Percentiles rank a stretch among this genome's conserved stretches.
Evolutionary conservation across 495 filamentous ascomycete species (phyloP).

Genomic region (Talaromyces proteolyticus): DNA sequence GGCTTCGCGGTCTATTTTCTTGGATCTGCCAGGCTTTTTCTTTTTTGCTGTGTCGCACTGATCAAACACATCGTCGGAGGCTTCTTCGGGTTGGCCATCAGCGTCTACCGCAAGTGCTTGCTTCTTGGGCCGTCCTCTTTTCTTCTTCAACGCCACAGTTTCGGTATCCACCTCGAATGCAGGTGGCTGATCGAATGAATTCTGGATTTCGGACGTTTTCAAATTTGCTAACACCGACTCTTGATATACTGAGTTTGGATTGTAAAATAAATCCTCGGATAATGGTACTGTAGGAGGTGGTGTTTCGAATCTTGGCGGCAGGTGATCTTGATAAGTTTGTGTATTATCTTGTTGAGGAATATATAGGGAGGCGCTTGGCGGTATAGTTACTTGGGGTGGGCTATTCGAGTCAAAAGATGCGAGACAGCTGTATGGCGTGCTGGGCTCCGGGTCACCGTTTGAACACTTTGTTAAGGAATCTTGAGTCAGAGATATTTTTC

Average conservation of each 20-base stretch:
- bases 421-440: constrained; percentile 20
- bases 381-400: not conserved
- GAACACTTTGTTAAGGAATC: not conserved
- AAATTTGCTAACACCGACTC: not conserved
- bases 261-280: not conserved
- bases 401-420: constrained; percentile 12
- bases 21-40: constrained; percentile 18
- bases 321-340: not conserved
- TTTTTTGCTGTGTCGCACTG: constrained; percentile 6
- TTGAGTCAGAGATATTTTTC: not conserved
- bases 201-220: not conserved
- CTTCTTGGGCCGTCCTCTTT: constrained; percentile 28
- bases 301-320: not conserved
- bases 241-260: not conserved
- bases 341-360: not conserved
- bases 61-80: constrained; percentile 4
- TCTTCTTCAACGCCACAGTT: constrained; percentile 14
- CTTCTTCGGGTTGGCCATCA: constrained; percentile 22
- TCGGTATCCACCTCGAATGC: constrained; percentile 2
- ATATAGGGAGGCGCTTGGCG: not conserved
- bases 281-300: constrained; percentile 6
- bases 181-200: not conserved
- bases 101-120: constrained; percentile 15
- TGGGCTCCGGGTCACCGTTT: not conserved
- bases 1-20: constrained; percentile 7